Evolutionary conservation across 371 early-diverging fungal species (phyloP).

Genomic region (Syncephalis plumigaleata): DNA sequence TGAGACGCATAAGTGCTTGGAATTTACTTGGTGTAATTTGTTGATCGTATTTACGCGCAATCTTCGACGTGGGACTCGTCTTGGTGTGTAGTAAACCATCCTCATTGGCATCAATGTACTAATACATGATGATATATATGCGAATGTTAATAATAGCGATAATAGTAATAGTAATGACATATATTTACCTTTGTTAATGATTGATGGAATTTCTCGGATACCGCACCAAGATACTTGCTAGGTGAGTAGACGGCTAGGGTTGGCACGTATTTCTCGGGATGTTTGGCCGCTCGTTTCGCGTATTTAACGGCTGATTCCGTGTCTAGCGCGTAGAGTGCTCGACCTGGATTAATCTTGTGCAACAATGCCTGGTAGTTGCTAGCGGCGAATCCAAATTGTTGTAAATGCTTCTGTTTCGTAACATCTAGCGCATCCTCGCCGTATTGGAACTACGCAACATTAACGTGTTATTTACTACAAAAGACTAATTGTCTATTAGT

Average conservation of each 20-base stretch:
- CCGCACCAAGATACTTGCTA: conserved; percentile 70
- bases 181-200: conserved; percentile 16
- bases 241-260: conserved; percentile 68
- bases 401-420: conserved; percentile 81
- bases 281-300: conserved; percentile 59
- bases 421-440: conserved; percentile 99
- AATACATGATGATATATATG: too few species aligned
- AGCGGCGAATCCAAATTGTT: conserved; percentile 84
- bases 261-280: conserved; percentile 60
- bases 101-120: too few species aligned
- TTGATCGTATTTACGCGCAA: conserved; percentile 3
- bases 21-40: conserved; percentile 31
- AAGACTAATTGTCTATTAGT: too few species aligned
- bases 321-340: conserved; percentile 52
- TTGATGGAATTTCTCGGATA: conserved; percentile 68
- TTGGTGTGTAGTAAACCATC: too few species aligned
- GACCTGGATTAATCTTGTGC: conserved; percentile 59
- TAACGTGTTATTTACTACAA: too few species aligned
- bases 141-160: too few species aligned
- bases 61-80: too few species aligned
- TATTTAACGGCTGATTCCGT: conserved; percentile 59
- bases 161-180: too few species aligned
- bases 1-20: conserved; percentile 78
- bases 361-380: conserved; percentile 73
- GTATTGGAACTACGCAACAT: conserved; percentile 72